These are phyloP conservation scores for Acanthamoeba triangularis DNA, from an alignment of 208 protist species.

Conservation along the genomic window DNA sequence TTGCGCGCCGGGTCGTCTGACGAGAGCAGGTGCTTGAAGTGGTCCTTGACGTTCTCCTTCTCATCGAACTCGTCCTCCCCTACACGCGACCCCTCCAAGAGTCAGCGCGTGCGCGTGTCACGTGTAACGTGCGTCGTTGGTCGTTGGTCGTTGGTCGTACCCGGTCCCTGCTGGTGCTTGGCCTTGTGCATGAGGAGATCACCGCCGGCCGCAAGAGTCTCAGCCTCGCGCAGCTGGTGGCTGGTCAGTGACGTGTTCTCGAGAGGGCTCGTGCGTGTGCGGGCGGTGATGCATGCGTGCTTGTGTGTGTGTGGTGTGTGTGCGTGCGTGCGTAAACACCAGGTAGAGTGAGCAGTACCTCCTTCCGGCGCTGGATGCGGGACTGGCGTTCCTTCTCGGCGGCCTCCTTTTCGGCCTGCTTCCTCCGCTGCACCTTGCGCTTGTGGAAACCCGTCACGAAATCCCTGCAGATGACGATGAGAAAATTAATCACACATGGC, in stretches of 20 bases:
- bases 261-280: background rate
- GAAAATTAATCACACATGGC: background rate
- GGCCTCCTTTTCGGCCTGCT: conserved; percentile 4
- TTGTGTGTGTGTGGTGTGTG: too few species aligned
- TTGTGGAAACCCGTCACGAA: conserved; percentile 65
- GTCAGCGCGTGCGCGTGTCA: background rate
- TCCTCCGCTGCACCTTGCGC: conserved; percentile 50
- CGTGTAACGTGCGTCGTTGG: background rate
- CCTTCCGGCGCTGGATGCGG: conserved; percentile 52
- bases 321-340: too few species aligned
- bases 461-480: background rate
- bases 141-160: background rate
- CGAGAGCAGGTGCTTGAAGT: background rate
- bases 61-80: background rate
- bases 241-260: background rate
- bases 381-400: conserved; percentile 49
- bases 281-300: background rate
- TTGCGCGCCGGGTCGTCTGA: background rate
- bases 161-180: conserved; percentile 46
- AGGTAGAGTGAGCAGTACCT: background rate
- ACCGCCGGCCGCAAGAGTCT: background rate
- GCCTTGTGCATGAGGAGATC: conserved; percentile 29
- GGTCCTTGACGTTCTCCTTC: background rate
- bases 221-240: background rate
- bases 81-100: background rate